A percentile compares a stretch with the other conserved stretches of the same genome.
These are phyloP conservation scores for Kodamaea fukazawae DNA, from an alignment of 805 yeast species.

Conservation along the genomic window DNA sequence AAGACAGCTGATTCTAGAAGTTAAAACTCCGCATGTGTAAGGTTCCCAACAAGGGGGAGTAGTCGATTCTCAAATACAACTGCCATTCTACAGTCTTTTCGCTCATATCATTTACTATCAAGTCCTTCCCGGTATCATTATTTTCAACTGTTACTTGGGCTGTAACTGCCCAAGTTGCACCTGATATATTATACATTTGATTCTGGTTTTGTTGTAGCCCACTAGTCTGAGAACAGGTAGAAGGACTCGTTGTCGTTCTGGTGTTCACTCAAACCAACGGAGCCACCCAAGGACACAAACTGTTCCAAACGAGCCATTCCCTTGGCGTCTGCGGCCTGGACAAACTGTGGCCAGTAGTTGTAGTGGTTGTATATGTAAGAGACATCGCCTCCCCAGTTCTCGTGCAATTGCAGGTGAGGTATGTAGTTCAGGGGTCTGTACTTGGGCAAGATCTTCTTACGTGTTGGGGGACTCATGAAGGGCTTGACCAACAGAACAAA, in stretches of 20 bases:
- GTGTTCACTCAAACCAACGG: conserved; percentile 53
- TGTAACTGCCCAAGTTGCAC: no score
- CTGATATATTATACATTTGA: no score
- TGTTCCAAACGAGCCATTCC: conserved; percentile 32
- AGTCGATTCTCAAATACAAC: no score
- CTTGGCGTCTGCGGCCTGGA: conserved; percentile 38
- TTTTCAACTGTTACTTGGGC: no score
- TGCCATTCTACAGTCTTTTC: no score
- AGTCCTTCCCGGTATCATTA: no score
- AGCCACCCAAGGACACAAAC: conserved; percentile 44
- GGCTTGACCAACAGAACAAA: conserved; percentile 56
- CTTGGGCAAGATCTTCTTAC: conserved; percentile 55
- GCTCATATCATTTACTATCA: no score
- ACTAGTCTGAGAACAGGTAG: no score
- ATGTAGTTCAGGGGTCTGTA: conserved; percentile 54
- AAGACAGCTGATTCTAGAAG: no score
- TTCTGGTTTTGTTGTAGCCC: no score
- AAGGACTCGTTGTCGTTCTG: conserved; percentile 22
- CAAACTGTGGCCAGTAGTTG: conserved; percentile 52
- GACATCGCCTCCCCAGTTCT: conserved; percentile 46
- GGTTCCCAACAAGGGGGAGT: no score
- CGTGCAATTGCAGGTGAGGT: conserved; percentile 50
- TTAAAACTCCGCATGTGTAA: no score
- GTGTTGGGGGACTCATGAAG: conserved; percentile 55
- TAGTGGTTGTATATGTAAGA: conserved; percentile 53